Percentiles rank a stretch among this genome's conserved stretches.
Evolutionary conservation across 441 rosid species (phyloP).

Genomic region (Gossypium laxum): DNA sequence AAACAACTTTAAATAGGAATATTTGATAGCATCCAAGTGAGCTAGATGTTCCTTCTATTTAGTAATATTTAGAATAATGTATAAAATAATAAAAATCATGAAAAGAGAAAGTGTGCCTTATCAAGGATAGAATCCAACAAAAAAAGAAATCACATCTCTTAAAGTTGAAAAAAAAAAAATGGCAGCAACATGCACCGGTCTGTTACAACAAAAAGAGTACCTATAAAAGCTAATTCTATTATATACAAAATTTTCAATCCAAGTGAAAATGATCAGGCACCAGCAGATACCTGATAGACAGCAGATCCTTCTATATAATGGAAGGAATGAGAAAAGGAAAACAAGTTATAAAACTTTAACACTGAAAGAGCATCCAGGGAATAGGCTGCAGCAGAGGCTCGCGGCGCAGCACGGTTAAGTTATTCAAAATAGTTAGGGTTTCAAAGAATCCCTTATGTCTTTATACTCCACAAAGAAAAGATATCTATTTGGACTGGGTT

Average conservation of each 20-base stretch:
- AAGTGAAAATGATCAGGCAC: not conserved
- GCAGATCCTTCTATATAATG: slow-evolving; percentile 4
- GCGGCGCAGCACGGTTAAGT: slow-evolving; percentile 1
- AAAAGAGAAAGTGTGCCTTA: not conserved
- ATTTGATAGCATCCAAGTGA: not conserved
- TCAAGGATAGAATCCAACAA: not conserved
- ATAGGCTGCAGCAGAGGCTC: not conserved
- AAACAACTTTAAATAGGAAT: not conserved
- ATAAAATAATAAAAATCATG: not conserved
- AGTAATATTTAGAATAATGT: not conserved
- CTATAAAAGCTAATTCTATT: not conserved
- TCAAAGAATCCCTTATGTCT: not conserved
- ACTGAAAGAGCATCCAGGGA: not conserved
- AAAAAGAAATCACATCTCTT: not conserved
- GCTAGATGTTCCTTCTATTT: not conserved
- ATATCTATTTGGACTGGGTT: not conserved
- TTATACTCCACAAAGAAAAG: not conserved
- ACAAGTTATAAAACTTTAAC: not conserved
- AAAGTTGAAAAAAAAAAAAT: not conserved
- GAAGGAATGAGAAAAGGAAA: slow-evolving; percentile 4
- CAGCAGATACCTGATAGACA: slow-evolving; percentile 9
- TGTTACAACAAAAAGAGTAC: not conserved
- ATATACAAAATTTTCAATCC: not conserved
- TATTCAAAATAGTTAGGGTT: slow-evolving; percentile 9
- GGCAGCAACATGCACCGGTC: not conserved